phyloP scores from a whole-genome alignment of 441 rosid species.

The Pelargonium australe region DNA sequence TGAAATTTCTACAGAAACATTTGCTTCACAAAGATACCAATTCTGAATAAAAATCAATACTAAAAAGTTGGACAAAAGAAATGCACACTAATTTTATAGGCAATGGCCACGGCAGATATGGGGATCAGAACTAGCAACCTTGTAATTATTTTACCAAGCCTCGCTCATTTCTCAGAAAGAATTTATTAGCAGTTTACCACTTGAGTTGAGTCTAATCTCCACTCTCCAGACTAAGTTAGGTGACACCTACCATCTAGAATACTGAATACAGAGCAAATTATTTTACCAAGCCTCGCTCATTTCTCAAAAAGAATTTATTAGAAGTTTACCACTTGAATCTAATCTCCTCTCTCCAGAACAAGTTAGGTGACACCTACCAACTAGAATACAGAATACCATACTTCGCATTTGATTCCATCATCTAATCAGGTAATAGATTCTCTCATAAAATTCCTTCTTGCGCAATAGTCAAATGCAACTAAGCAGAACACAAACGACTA shows the following conservation, averaged over 20 bases:
- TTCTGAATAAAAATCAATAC: no score
- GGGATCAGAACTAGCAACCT: no score
- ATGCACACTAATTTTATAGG: no score
- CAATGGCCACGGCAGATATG: no score
- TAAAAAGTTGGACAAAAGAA: no score
- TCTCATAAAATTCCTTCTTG: neutral
- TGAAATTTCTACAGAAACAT: no score
- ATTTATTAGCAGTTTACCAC: neutral
- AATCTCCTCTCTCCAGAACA: neutral
- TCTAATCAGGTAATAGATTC: slow-evolving; percentile 5
- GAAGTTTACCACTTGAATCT: neutral
- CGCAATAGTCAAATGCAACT: slow-evolving; percentile 3
- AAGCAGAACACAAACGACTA: neutral
- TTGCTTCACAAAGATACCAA: no score
- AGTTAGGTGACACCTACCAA: neutral
- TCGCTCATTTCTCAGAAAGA: neutral
- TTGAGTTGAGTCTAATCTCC: neutral
- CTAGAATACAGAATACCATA: neutral
- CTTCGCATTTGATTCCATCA: neutral
- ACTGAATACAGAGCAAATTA: no score
- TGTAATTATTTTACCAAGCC: no score
- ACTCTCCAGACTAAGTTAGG: neutral
- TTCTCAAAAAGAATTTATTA: neutral
- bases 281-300: neutral
- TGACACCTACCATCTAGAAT: neutral